Evolutionary conservation across 257 asterid species (phyloP), one percentile per base, ranked within the genome.

Genomic region (Plantago major): DNA sequence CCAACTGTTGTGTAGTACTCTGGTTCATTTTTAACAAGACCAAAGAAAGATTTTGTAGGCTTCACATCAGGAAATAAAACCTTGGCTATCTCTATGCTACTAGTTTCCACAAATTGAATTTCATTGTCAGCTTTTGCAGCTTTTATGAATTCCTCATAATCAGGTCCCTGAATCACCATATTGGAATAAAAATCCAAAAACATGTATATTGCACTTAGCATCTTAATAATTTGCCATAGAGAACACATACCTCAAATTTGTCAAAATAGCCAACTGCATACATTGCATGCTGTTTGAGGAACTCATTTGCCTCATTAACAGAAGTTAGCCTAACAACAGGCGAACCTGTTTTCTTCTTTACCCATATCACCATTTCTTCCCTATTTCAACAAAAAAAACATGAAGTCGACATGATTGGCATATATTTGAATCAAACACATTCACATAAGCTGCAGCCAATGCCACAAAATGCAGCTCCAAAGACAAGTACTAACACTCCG

Each of bases 351-450:
- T 85, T 93, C 87, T 89, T 89, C 79, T 91, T 83, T 14, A 80
- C 83, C 99, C 99, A 93, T 59, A 87, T 63, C 77, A 89, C 88
- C 46, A 89, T 81, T 77, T 93, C 99, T 67, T 87, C 94, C 85
- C 99, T 93, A 64, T 73, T 69, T 22, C 26, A 22, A 22, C 33
- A 70, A 56, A 45, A 66, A 74, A 59, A 53, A 46, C 44, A 54
- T 30, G 43, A 71, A 55, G 55, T 60, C 61, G 63, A 50, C 30
- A 71, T 65, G 58, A 70, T 33, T 33, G 40, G 62, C 55, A 26
- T 30, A 48, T 42, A n/a, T 55, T 60, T 47, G 65, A 65, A 62
- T 58, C 60, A 65, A n/a, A 63, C n/a, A 60, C 68, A 69, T 16
- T 42, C 46, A 40, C 15, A 11, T 5, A 17, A 45, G 18, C 26